These are phyloP conservation scores for Cymbidium sinense DNA, from an alignment of 106 monocot genomes.

Conservation along the genomic window DNA sequence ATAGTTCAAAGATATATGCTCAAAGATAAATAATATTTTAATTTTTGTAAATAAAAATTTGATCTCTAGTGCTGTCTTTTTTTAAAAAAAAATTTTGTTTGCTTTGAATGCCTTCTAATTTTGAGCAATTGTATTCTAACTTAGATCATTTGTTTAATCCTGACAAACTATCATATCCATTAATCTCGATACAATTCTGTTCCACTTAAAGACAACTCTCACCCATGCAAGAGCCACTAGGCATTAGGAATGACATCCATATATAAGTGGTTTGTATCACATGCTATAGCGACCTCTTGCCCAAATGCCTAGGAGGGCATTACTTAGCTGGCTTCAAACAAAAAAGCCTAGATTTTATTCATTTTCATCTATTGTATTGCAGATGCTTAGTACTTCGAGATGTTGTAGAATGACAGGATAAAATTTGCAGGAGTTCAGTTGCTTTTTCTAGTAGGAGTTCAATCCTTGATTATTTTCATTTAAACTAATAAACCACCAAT, in stretches of 20 bases:
- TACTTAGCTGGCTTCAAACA: not conserved
- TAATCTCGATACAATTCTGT: not conserved
- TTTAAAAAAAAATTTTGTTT: no score
- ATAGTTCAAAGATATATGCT: not conserved
- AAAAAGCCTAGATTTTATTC: no score
- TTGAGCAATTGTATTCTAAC: not conserved
- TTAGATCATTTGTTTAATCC: not conserved
- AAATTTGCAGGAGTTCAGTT: not conserved
- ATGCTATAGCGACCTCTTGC: not conserved
- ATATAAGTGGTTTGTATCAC: not conserved
- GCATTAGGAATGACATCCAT: not conserved
- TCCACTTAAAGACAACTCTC: not conserved
- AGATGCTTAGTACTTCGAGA: not conserved
- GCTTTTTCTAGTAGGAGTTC: not conserved
- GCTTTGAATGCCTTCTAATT: not conserved
- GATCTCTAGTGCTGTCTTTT: not conserved
- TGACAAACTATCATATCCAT: no score
- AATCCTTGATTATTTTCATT: not conserved
- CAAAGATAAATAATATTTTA: not conserved
- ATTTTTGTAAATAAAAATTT: not conserved
- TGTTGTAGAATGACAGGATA: not conserved
- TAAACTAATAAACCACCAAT: not conserved
- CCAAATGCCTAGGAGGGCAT: not conserved
- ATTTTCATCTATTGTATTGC: not conserved
- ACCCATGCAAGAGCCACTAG: not conserved